Evolutionary conservation across 2,329 filamentous ascomycete species (phyloP), one percentile per base, ranked within the genome.

Genomic region (Phyllachora maydis): DNA sequence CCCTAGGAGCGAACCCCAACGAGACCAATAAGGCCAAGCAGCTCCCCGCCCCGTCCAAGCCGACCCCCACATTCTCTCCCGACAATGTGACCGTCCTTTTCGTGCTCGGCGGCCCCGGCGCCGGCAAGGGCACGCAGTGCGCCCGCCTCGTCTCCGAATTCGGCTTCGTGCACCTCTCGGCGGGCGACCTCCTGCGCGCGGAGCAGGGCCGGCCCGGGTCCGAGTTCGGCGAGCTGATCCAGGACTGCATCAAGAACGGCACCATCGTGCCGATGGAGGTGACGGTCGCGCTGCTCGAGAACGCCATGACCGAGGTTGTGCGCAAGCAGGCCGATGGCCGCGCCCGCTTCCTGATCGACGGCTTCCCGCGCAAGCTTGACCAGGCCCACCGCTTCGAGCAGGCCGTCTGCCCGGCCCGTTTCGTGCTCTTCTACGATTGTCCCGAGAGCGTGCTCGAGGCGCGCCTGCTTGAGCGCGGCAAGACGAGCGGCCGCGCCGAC

Each of bases 231-330:
- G 68, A 82, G 34, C 63, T 95, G 53, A 98, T 98, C 63, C 74
- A 74, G 46, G 65, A 74, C 37, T 83, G 88, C 56, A 98, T 98
- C 59, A 78, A 75, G 43, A 74, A 98, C 45, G 88, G 88, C 29
- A 70, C 70, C 37, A 98, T 98, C 47, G 88, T 98, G 32, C 88
- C 88, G n/a, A 91, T 92, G 79, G 85, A 95, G 49, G 82, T 95
- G 23, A 98, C 88, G 4, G 75, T 98, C 29, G 74, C 83, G 39
- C 55, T 98, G 17, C 65, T 98, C 20, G 83, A 93, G 52, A 91
- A 92, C 49, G 81, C 83, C 28, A 95, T 98, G 79, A 61, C 59
- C 27, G 67, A 63, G 6, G 59, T 65, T 8, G 65, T 92, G 24
- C 42, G 57, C 26, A 50, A 58, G 27, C 48, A 54, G 6, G 14